Base-by-base conservation (phyloP, 2,329 filamentous ascomycete species). In the Akanthomyces muscarius region DNA sequence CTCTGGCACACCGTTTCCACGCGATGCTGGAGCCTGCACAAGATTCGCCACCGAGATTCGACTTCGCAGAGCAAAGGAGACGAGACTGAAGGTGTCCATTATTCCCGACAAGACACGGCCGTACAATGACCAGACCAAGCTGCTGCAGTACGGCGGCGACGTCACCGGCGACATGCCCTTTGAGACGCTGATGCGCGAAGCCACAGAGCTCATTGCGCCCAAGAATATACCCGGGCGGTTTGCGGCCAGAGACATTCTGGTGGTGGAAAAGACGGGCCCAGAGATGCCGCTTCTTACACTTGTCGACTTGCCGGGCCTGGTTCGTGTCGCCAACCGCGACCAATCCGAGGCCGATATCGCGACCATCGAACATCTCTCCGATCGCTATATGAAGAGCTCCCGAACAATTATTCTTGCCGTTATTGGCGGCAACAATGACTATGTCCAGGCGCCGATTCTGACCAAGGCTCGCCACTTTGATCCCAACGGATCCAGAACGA, bases 1-100 rank as follows among this genome's bases (percentile, higher is more conserved):
- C 44, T 86, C 84, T 0, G 83, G 84, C 28, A 84, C 86, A 11
- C 80, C 81, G 0, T 88, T 89, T 52, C 86, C 85, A 0, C 77
- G 82, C 62, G 83, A 84, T 65, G 83, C 83, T 57, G 83, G 80
- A 53, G 78, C 86, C 2, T 89, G 86, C 67, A 89, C 86, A 0
- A 77, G 85, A 21, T 88, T 86, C 64, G 81, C 84, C 4, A 86
- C 84, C 30, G 83, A 87, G 69, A 81, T 87, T 62, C 75, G 83
- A 5, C 74, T 86, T n/a, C 78, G 84, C 65, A 70, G 80, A 67
- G 70, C 80, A 30, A 72, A 79, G 68, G 73, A 81, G 66, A 67
- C 76, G 0, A 77, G 67, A 44, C 72, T 85, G 61, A 80, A 73
- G 4, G 78, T 86, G 38, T 80, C 81, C 59, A 83, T 86, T 67